phyloP scores from a whole-genome alignment of 2,329 filamentous ascomycete species.

The Colletotrichum scovillei region DNA sequence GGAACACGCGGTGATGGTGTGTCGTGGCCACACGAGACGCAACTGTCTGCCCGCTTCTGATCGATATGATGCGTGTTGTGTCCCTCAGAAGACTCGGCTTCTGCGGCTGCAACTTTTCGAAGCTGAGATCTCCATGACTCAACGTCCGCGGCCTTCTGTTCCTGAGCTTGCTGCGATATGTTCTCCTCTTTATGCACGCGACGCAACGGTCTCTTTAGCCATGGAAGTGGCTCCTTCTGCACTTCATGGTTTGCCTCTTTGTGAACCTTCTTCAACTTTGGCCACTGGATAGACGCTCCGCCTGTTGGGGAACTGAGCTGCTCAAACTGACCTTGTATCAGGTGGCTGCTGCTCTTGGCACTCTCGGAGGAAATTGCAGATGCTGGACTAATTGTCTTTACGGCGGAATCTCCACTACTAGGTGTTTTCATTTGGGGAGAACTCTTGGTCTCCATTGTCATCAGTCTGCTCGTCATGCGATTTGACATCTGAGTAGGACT shows the following conservation, averaged over 20 bases:
- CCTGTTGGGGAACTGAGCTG: neutral
- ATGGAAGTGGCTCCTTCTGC: constrained; percentile 10
- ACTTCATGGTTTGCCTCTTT: neutral
- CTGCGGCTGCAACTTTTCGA: constrained; percentile 1
- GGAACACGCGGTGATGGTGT: neutral
- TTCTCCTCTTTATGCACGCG: constrained; percentile 31
- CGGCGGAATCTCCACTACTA: neutral
- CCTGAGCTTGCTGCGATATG: constrained; percentile 7
- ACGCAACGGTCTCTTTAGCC: constrained; percentile 24
- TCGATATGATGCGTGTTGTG: neutral
- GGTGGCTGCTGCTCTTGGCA: neutral
- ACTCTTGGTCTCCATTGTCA: constrained; percentile 4
- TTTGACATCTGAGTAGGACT: neutral
- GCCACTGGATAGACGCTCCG: constrained; percentile 20
- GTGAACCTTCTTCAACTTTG: constrained; percentile 28
- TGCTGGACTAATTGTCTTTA: neutral
- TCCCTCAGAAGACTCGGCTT: neutral
- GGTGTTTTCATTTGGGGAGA: constrained; percentile 1
- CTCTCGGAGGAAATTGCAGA: neutral
- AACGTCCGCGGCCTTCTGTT: constrained; percentile 1
- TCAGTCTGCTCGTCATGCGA: neutral
- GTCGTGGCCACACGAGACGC: constrained; percentile 1
- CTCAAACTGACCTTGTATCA: neutral
- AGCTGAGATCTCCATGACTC: constrained; percentile 29
- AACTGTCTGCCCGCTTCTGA: constrained; percentile 15